Evolutionary conservation across 148 eudicot genomes (phyloP).

Genomic region (Heliamphora exappendiculata): DNA sequence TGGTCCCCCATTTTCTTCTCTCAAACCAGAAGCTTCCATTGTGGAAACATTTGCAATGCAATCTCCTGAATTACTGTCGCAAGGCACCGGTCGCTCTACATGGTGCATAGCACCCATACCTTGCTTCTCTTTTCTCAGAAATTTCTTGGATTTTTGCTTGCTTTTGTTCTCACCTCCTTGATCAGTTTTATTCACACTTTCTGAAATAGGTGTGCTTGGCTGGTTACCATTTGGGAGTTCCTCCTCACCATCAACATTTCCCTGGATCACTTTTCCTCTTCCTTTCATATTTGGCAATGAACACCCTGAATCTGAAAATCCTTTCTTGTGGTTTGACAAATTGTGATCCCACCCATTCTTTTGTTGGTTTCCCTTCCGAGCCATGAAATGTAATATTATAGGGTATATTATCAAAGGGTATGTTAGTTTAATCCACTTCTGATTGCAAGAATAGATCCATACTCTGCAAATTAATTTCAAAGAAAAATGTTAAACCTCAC

Average conservation of each 20-base stretch:
- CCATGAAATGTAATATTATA: slow-evolving; percentile 35
- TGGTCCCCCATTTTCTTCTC: slow-evolving; percentile 29
- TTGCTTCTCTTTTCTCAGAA: slow-evolving; percentile 29
- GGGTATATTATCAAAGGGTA: slow-evolving; percentile 3
- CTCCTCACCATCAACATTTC: slow-evolving; percentile 26
- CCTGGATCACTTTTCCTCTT: slow-evolving; percentile 23
- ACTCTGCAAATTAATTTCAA: background rate
- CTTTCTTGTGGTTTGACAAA: slow-evolving; percentile 42
- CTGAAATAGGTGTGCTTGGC: slow-evolving; percentile 20
- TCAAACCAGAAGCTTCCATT: slow-evolving; percentile 26
- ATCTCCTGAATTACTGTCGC: slow-evolving; percentile 18
- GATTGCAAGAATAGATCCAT: slow-evolving; percentile 20
- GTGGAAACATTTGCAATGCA: slow-evolving; percentile 11
- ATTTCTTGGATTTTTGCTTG: slow-evolving; percentile 40
- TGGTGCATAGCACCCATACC: slow-evolving; percentile 19
- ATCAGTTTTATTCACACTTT: slow-evolving; percentile 21
- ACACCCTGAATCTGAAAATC: slow-evolving; percentile 36
- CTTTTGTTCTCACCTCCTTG: slow-evolving; percentile 46
- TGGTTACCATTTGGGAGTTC: slow-evolving; percentile 36
- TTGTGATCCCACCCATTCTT: slow-evolving; percentile 53
- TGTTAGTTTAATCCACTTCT: slow-evolving; percentile 7
- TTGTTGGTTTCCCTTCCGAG: slow-evolving; percentile 70
- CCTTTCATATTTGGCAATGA: slow-evolving; percentile 25
- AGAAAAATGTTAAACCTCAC: background rate
- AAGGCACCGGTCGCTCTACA: slow-evolving; percentile 23